Evolutionary conservation across 2,329 filamentous ascomycete species (phyloP), one percentile per base, ranked within the genome.

Genomic region (Ophiocordyceps robertsii): DNA sequence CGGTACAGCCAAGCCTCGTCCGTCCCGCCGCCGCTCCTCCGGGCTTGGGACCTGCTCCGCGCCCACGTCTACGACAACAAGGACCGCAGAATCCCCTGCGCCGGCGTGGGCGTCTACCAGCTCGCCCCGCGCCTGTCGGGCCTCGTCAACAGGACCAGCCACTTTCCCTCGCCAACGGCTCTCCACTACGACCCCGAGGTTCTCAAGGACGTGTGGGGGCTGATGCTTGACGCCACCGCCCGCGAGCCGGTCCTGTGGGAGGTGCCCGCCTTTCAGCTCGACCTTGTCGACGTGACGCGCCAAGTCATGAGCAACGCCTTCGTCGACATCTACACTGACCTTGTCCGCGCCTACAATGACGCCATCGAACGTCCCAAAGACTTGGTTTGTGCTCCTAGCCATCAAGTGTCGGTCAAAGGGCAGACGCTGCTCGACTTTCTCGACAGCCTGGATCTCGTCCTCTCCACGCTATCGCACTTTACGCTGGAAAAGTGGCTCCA

Each of bases 231-330:
- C 1, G 67, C 68, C 10, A 54, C 62, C 0, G 39, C 46, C 3
- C 30, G 48, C 5, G 51, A 62, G 4, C 44, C 53, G 0, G 32
- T 33, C 0, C 56, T 73, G 1, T 70, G 65, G 62, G 37, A 46
- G 10, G 60, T 67, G 41, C 53, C 63, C 27, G 55, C 64, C 1
- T 72, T 66, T 48, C 55, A 56, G 21, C 63, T 69, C 46, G 70
- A 73, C 44, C 50, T 71, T 27, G 60, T 68, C n/a, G 69, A 72
- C 47, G 54, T 70, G 12, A 67, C 67, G 2, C 60, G 69, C 2
- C 69, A 73, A 51, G 63, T 72, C 13, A 49, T 71, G 36, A 59
- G 60, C 37, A 70, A 72, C 50, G 57, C 57, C 6, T 72, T 72
- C 49, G 57, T 60, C n/a, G 47, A 55, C 0, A 38, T 59, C 6